A percentile compares a stretch with the other conserved stretches of the same genome.
Conservation (phyloP, 1,284 basidiomycete species). For the Heterobasidion irregulare region DNA sequence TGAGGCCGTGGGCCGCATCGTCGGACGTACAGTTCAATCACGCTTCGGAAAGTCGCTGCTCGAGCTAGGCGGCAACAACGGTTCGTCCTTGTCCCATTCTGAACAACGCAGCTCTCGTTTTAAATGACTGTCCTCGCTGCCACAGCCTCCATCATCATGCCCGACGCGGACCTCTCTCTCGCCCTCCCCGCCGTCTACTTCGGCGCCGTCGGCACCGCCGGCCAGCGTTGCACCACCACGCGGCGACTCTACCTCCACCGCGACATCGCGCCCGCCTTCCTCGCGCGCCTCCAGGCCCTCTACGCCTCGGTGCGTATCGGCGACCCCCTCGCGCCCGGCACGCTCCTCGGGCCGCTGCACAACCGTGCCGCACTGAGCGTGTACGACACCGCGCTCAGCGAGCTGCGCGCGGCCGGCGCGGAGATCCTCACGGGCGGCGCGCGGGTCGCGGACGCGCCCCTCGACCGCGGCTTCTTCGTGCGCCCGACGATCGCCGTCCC, state of each 20-base stretch:
- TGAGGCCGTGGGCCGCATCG: slow-evolving; percentile 78
- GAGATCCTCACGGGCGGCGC: slow-evolving; percentile 71
- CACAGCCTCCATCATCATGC: slow-evolving; percentile 82
- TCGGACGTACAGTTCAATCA: slow-evolving; percentile 75
- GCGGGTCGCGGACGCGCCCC: slow-evolving; percentile 34
- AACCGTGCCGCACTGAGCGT: slow-evolving; percentile 55
- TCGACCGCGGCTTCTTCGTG: slow-evolving; percentile 77
- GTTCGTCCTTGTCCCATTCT: slow-evolving; percentile 24
- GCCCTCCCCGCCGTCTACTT: slow-evolving; percentile 89
- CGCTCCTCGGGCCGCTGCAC: slow-evolving; percentile 87
- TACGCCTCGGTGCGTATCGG: slow-evolving; percentile 68
- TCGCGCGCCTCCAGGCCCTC: slow-evolving; percentile 64
- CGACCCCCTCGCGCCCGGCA: slow-evolving; percentile 69
- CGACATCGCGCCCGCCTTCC: slow-evolving; percentile 68
- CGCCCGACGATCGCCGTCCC: slow-evolving; percentile 80
- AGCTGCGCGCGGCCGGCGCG: slow-evolving; percentile 61
- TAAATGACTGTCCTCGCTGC: background rate
- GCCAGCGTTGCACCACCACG: slow-evolving; percentile 93
- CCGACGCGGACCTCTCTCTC: slow-evolving; percentile 85
- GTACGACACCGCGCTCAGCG: slow-evolving; percentile 58
- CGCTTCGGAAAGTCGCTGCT: slow-evolving; percentile 81
- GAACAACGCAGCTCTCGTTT: background rate
- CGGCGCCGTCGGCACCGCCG: slow-evolving; percentile 90
- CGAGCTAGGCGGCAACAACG: slow-evolving; percentile 95
- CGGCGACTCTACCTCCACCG: slow-evolving; percentile 85